Percentiles rank a stretch among this genome's conserved stretches.
These are phyloP conservation scores for Hypoxylon perforatum DNA, from an alignment of 495 filamentous ascomycete species.

Conservation along the genomic window DNA sequence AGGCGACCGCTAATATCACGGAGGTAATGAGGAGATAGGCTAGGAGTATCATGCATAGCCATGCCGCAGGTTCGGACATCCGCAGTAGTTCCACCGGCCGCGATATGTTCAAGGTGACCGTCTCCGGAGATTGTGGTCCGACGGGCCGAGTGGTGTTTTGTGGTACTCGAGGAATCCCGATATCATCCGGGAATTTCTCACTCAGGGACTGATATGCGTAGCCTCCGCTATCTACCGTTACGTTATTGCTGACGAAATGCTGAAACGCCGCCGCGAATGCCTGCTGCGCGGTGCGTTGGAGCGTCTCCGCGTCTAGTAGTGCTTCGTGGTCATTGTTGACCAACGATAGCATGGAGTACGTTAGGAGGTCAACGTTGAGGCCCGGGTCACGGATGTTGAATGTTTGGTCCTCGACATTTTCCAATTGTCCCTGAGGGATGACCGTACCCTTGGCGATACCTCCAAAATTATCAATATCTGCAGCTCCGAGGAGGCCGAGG, in stretches of 20 bases:
- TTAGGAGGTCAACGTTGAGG: slow-evolving; percentile 55
- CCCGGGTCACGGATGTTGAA: slow-evolving; percentile 52
- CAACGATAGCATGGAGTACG: slow-evolving; percentile 49
- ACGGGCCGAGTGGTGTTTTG: slow-evolving; percentile 5
- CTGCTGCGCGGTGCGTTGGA: slow-evolving; percentile 36
- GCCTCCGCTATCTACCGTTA: slow-evolving; percentile 39
- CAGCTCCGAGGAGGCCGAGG: slow-evolving; percentile 43
- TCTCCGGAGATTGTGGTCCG: neutral
- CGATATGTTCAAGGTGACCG: slow-evolving; percentile 18
- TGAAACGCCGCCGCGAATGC: slow-evolving; percentile 54
- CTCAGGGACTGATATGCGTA: slow-evolving; percentile 49
- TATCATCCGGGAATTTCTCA: slow-evolving; percentile 41
- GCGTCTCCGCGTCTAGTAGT: slow-evolving; percentile 40
- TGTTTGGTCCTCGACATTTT: slow-evolving; percentile 49
- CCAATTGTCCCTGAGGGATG: slow-evolving; percentile 6
- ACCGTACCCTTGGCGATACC: slow-evolving; percentile 9
- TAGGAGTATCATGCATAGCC: slow-evolving; percentile 51
- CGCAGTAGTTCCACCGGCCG: slow-evolving; percentile 46
- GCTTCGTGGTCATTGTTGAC: slow-evolving; percentile 43
- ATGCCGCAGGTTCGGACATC: slow-evolving; percentile 48
- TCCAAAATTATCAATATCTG: slow-evolving; percentile 31
- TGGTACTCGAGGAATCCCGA: slow-evolving; percentile 27
- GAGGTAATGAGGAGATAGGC: slow-evolving; percentile 47
- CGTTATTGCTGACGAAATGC: slow-evolving; percentile 48
- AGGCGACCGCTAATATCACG: slow-evolving; percentile 33